These are phyloP conservation scores for Solanum paucissectum DNA, from an alignment of 257 asterid species.

Conservation along the genomic window DNA sequence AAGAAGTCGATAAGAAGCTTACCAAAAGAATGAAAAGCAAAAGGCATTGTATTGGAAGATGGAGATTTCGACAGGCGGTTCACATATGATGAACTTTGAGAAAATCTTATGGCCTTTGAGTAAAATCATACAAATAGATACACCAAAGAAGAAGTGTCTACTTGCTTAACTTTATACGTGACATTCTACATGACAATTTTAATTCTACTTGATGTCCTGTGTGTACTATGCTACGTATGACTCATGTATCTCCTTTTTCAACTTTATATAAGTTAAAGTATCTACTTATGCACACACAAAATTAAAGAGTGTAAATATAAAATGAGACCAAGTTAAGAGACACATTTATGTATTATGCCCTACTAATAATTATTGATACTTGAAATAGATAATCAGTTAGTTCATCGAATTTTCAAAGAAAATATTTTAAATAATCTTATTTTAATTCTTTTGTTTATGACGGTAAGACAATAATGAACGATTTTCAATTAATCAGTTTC, in stretches of 20 bases:
- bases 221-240: not conserved
- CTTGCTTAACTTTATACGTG: too few relatives aligned
- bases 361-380: too few relatives aligned
- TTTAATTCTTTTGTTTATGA: not conserved
- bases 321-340: not conserved
- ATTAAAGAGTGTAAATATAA: too few relatives aligned
- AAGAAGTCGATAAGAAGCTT: not conserved
- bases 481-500: not conserved
- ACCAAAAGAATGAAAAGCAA: not conserved
- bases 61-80: not conserved
- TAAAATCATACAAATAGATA: not conserved
- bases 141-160: not conserved
- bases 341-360: too few relatives aligned
- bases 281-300: too few relatives aligned
- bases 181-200: too few relatives aligned
- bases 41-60: not conserved
- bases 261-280: not conserved
- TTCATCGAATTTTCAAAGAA: too few relatives aligned
- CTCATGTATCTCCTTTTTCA: not conserved
- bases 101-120: not conserved
- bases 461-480: not conserved
- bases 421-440: too few relatives aligned
- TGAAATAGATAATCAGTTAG: too few relatives aligned
- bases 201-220: too few relatives aligned
- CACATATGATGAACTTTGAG: not conserved